phyloP scores from a whole-genome alignment of 139 green algal genomes.

The Tetraselmis striata region DNA sequence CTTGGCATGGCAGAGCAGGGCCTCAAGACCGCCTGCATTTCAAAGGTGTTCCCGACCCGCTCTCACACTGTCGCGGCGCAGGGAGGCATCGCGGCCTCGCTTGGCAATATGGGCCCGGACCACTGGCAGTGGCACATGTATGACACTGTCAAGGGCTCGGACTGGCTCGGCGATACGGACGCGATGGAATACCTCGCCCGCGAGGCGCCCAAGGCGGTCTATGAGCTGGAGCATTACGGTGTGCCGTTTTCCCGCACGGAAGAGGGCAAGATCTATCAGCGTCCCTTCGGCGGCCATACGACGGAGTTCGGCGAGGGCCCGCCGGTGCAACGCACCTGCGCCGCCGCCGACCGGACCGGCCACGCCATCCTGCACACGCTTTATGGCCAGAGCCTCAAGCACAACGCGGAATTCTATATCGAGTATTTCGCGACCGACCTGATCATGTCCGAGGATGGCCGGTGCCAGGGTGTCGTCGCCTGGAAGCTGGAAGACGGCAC shows the following conservation, averaged over 20 bases:
- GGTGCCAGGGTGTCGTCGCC: slow-evolving; percentile 73
- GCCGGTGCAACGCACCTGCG: slow-evolving; percentile 84
- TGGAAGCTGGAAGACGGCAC: slow-evolving; percentile 98
- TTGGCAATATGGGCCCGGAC: slow-evolving; percentile 97
- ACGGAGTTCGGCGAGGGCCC: slow-evolving; percentile 85
- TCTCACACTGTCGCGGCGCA: slow-evolving; percentile 98
- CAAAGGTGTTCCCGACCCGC: slow-evolving; percentile 97
- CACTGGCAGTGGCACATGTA: slow-evolving; percentile 99
- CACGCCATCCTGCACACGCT: slow-evolving; percentile 99
- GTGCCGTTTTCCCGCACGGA: slow-evolving; percentile 96
- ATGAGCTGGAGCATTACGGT: slow-evolving; percentile 98
- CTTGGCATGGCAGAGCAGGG: slow-evolving; percentile 90
- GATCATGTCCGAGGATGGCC: slow-evolving; percentile 89
- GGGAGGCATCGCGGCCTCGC: slow-evolving; percentile 96
- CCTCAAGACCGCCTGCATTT: slow-evolving; percentile 98
- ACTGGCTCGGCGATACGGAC: slow-evolving; percentile 96
- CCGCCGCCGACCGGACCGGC: slow-evolving; percentile 91
- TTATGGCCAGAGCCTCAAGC: slow-evolving; percentile 92
- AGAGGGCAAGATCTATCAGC: slow-evolving; percentile 98
- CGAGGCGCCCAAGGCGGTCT: slow-evolving; percentile 90
- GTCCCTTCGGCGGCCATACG: slow-evolving; percentile 88
- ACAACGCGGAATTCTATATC: slow-evolving; percentile 96
- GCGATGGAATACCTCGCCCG: slow-evolving; percentile 79
- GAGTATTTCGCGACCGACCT: slow-evolving; percentile 98
- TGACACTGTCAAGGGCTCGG: slow-evolving; percentile 97